phyloP scores from a whole-genome alignment of 177 flowering plant species.

The Vitis hybrid region DNA sequence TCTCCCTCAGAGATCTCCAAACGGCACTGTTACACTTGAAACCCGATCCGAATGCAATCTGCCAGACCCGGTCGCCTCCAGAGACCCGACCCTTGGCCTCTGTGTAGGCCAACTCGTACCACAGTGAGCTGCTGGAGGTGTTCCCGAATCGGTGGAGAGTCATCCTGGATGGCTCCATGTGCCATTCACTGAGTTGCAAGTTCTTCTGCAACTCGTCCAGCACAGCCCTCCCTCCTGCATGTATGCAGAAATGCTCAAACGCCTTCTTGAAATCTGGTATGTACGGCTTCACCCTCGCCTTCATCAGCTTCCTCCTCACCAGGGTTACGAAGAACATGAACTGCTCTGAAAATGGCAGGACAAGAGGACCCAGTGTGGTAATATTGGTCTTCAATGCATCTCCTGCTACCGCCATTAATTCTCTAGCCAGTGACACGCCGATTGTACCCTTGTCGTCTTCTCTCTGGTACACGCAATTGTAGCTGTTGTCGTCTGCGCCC shows the following conservation, averaged over 20 bases:
- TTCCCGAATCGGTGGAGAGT: constrained; percentile 90
- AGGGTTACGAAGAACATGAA: constrained; percentile 65
- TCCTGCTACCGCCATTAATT: constrained; percentile 89
- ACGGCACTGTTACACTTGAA: constrained; percentile 97
- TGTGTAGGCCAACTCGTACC: constrained; percentile 90
- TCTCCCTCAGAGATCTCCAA: constrained; percentile 67
- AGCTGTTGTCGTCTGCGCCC: constrained; percentile 69
- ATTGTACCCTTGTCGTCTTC: constrained; percentile 69
- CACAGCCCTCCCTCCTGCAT: constrained; percentile 89
- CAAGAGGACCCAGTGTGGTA: constrained; percentile 85
- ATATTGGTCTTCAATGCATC: constrained; percentile 85
- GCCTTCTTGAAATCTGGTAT: constrained; percentile 88
- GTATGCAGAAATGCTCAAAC: constrained; percentile 92
- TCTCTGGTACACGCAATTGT: constrained; percentile 75
- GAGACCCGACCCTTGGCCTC: constrained; percentile 81
- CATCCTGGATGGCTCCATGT: constrained; percentile 96
- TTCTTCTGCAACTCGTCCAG: constrained; percentile 84
- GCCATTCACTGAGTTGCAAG: constrained; percentile 68
- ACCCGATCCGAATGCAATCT: constrained; percentile 94
- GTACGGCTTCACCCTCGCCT: constrained; percentile 72
- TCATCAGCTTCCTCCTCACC: constrained; percentile 44
- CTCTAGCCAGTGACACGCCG: constrained; percentile 78
- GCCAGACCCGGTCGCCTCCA: constrained; percentile 81
- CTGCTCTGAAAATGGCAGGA: constrained; percentile 71
- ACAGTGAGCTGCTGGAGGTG: constrained; percentile 87